Evolutionary conservation across 805 yeast species (phyloP), one percentile per base, ranked within the genome.

Genomic region (Metschnikowia orientalis): DNA sequence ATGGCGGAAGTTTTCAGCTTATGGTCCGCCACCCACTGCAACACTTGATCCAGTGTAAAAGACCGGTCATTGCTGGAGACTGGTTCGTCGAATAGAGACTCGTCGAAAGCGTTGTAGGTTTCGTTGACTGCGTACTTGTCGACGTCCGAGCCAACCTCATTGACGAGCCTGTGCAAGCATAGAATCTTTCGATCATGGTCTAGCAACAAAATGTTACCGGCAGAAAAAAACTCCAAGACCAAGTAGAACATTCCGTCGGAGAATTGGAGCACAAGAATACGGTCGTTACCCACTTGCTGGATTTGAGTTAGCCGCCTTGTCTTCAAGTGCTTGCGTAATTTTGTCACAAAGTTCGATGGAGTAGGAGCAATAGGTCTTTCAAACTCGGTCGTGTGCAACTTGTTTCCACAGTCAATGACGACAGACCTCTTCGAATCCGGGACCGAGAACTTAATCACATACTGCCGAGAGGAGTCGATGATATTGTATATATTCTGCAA

Each of bases 181-280:
- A 88, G 47, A 31, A 89, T 87, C 47, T 73, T 78, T 39, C 67
- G 57, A 13, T 79, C 71, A 18, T 75, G 70, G 55, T 90, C 94
- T 41, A 90, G 65, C 13, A 90, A 65, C 12, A 90, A 63, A 34
- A 90, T 75, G 53, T 90, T 90, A 17, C 98, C 98, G 3, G 96
- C 96, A 53, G 96, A 84, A 63, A 89, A 90, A 50, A 90, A 90
- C 57, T 90, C 98, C 33, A 90, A 58, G 0, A 86, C 95, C 43
- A 90, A 61, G 47, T 83, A 81, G 50, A 62, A 78, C 32, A 75
- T 49, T 2, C 95, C 95, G 48, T 86, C 95, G 27, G 89, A 78
- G 59, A 90, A 90, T 40, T 85, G 78, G 27, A 90, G 57, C 0
- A 88, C 95, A 26, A 86, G 64, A n/a, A 86, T 76, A 56, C 97